Conservation (phyloP, 331 rosid genomes). For the Rhamnella rubrinervis region DNA sequence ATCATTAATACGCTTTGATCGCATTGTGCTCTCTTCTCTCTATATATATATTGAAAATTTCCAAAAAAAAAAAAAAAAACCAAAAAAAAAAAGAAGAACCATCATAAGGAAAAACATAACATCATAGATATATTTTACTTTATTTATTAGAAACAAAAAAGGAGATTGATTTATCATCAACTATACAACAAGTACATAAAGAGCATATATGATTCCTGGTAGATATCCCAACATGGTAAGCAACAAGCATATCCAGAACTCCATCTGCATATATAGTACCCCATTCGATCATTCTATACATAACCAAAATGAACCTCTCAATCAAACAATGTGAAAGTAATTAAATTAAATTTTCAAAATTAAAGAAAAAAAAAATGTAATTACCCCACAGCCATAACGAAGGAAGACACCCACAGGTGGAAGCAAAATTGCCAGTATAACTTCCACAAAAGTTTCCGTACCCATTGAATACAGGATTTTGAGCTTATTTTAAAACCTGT, state of each 20-base stretch:
- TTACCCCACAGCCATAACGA: constrained; percentile 59
- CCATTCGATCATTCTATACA: not conserved
- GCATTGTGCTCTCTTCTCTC: no score
- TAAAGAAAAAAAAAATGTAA: not conserved
- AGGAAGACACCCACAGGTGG: constrained; percentile 77
- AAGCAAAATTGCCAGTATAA: constrained; percentile 48
- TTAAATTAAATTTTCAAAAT: no score
- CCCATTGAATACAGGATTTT: constrained; percentile 32
- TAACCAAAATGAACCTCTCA: not conserved
- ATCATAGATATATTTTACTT: no score
- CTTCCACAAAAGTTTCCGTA: constrained; percentile 55
- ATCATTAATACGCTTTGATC: no score
- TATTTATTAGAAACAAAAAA: no score
- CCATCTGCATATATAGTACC: constrained; percentile 48
- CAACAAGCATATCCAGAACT: constrained; percentile 72
- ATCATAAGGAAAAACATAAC: no score
- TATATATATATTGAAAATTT: no score
- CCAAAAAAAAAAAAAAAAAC: no score
- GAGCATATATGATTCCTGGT: constrained; percentile 80
- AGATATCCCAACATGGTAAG: constrained; percentile 67
- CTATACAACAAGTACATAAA: constrained; percentile 61
- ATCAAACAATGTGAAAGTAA: not conserved
- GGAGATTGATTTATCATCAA: not conserved
- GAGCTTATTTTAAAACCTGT: no score
- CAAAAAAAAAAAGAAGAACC: no score